Base-by-base conservation (phyloP, 768 basidiomycete genomes). In the Termitomyces sp. region DNA sequence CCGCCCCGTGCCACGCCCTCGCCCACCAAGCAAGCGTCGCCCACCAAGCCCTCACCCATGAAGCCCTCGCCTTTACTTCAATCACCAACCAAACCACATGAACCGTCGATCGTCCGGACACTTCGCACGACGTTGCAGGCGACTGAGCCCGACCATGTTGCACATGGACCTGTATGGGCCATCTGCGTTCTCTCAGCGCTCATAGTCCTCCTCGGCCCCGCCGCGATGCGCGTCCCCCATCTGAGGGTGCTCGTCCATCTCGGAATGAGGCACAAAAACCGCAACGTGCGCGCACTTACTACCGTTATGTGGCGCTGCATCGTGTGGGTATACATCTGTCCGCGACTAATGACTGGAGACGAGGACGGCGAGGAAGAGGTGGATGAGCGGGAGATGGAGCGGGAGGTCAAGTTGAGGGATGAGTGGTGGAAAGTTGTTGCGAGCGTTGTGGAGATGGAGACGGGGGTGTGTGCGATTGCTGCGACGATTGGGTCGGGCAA, bases 101-200 rank as follows among this genome's bases (percentile, higher is more conserved):
- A 88, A 47, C 70, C 85, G 1, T 36, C 72, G 3, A 86, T 91
- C 58, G 68, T 86, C 37, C 83, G 86, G 50, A 88, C 87, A 1
- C 76, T 92, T 5, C 83, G 87, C 27, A 83, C 83, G 0, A 88
- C 86, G 1, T 72, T 92, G 46, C 70, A 70, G 16, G 75, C 80
- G 1, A 69, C 74, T 4, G 85, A 88, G 6, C 85, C 85, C 2
- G 68, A 71, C 6, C 80, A 86, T 59, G 80, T 81, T 8, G 87
- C 89, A 1, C 86, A 91, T 64, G 89, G 89, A 1, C 89, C 91
- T 9, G 84, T 88, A 1, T 93, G 91, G 91, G 86, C 81, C 5
- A 74, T 90, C 53, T 81, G 80, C 58, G 86, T 91, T 33, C 72
- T 91, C 2, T 83, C 86, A 0, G 77, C 79, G 59, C 72, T 92